Base-by-base conservation (phyloP, 2,329 filamentous ascomycete species). In the Chaetomiaceae sp. region DNA sequence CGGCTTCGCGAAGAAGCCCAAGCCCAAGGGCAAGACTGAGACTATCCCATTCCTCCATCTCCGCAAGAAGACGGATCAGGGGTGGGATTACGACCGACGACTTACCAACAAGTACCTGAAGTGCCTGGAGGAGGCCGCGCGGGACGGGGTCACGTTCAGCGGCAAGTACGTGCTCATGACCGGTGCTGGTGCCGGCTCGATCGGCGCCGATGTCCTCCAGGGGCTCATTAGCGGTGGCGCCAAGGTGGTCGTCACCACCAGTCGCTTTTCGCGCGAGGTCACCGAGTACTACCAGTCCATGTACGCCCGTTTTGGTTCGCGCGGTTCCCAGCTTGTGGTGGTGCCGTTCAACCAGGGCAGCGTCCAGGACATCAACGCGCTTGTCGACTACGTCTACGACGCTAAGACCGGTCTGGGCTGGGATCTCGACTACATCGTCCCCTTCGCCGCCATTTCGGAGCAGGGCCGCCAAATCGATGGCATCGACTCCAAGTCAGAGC, bases 71-170 rank as follows among this genome's bases (percentile, higher is more conserved):
- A 83, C 87, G 44, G 81, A 90, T 52, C 86, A 95, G 61, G 91
- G 91, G 51, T 98, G 93, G 93, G 90, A 97, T 63, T 98, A 97
- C 75, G 97, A 88, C 81, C 98, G 97, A 79, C 96, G 94, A 74
- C 79, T 98, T 48, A 97, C 93, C 19, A 86, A 88, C 47, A 69
- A 90, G 58, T 98, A 98, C 65, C 80, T 98, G 27, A 88, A 96
- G 64, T 89, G 88, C 52, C 71, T 98, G 26, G 90, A 95, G 71
- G 80, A 90, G 53, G 89, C 90, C 55, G 93, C 93, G 55, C 86
- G 83, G 60, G 76, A 81, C 46, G 93, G 93, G 66, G 83, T 98
- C 49, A 93, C 83, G 38, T 98, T 95, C 74, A 80, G 89, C 64
- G 88, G 86, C 70, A 97, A 96, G 76, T 88, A 97, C 62, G 91